Conservation (phyloP, 2,329 filamentous ascomycete genomes). For the Cercospora berteroae region DNA sequence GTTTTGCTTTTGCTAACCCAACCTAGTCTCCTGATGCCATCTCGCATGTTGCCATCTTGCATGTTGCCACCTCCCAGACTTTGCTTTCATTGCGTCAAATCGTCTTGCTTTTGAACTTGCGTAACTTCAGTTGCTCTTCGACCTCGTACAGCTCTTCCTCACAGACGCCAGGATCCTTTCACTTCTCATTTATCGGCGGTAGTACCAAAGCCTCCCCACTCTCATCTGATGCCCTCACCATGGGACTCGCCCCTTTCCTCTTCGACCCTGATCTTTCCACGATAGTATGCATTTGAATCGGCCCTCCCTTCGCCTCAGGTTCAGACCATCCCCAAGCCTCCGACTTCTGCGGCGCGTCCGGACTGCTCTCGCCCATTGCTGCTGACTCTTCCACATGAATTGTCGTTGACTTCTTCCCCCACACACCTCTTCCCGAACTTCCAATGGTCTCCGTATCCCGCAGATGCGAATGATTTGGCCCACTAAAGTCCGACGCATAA, state of each 20-base stretch:
- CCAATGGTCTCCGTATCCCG: neutral
- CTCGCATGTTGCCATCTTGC: too few species aligned
- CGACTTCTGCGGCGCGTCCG: neutral
- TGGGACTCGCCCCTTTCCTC: neutral
- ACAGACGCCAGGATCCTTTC: neutral
- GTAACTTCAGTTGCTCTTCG: neutral
- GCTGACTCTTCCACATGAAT: neutral
- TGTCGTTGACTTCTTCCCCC: neutral
- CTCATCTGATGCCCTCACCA: neutral
- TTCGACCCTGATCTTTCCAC: neutral
- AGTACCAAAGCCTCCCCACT: conserved; percentile 2
- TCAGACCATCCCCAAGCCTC: conserved; percentile 6
- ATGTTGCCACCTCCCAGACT: too few species aligned
- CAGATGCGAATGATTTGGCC: neutral
- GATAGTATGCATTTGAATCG: conserved; percentile 4
- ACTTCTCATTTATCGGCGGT: neutral
- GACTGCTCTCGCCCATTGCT: neutral
- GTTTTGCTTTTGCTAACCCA: too few species aligned
- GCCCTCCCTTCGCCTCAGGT: neutral
- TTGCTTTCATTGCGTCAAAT: too few species aligned
- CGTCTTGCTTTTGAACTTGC: neutral
- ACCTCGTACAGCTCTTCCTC: neutral
- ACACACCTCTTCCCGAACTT: neutral
- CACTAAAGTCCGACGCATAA: neutral
- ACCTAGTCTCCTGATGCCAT: too few species aligned